Evolutionary conservation across 2,329 filamentous ascomycete species (phyloP).

Genomic region (Sporothrix pallida): DNA sequence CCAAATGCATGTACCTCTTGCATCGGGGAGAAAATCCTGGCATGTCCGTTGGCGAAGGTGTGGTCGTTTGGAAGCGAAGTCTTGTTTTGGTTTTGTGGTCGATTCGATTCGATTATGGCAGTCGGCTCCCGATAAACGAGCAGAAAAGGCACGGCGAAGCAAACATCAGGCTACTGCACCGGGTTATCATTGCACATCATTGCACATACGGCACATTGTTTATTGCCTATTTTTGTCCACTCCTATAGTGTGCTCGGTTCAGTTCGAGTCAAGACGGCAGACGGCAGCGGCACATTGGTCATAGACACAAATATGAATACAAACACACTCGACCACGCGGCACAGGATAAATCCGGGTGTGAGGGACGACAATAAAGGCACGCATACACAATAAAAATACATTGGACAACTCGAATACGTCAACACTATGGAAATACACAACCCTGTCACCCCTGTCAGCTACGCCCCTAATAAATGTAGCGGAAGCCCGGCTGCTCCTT

Average conservation of each 20-base stretch:
- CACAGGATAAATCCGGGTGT: constrained; percentile 21
- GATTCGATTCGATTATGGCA: no score
- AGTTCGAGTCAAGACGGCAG: constrained; percentile 4
- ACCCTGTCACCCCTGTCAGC: no score
- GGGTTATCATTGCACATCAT: background rate
- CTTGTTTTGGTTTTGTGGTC: background rate
- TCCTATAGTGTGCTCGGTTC: background rate
- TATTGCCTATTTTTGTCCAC: background rate
- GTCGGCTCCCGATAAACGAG: background rate
- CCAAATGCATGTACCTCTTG: background rate
- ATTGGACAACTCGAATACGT: background rate
- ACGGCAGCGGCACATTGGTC: background rate
- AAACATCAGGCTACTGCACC: no score
- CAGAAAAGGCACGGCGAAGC: no score
- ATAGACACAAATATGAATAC: background rate
- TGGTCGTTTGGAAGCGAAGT: background rate
- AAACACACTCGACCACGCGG: background rate
- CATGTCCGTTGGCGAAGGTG: background rate
- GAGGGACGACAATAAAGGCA: background rate
- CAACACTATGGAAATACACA: background rate
- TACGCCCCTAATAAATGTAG: constrained; percentile 33
- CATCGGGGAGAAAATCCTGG: background rate
- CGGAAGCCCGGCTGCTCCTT: constrained; percentile 34
- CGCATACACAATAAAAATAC: background rate
- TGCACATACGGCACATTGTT: background rate